Base-by-base conservation (phyloP, 352 stramenopile genomes). In the Pythium graminicola region DNA sequence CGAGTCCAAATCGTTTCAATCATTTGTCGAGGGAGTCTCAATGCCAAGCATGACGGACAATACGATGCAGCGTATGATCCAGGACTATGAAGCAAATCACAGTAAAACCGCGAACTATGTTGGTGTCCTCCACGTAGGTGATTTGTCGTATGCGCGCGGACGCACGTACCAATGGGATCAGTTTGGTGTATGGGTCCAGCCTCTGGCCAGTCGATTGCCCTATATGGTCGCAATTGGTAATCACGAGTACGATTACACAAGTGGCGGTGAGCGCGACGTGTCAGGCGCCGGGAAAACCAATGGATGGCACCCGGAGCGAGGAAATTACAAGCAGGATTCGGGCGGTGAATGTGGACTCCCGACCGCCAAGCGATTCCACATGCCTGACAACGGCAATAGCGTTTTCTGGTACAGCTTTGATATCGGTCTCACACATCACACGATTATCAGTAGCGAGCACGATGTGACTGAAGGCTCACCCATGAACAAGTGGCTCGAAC, bases 161-260 rank as follows among this genome's bases (percentile, higher is more conserved):
- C 48, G 65, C 3, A 86, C 82, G 16, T 83, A 64, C 27, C 42
- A 85, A 26, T 96, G 86, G 86, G 85, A 95, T 35, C 73, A 87
- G 55, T 86, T 80, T 50, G 67, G 81, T 22, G 48, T 76, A n/a
- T 72, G 94, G 46, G 76, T 94, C 44, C 51, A 89, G 65, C 68
- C 76, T 2, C 76, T 91, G 60, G 69, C 85, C 3, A 68, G 70
- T 8, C 55, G 54, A n/a, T 60, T 95, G 2, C 81, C 87, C 76
- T 54, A 86, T 73, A 73, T 84, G 70, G 65, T 73, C 11, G 58
- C 42, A 5, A 49, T 77, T 17, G 69, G 65, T 0, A 77, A 77
- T 47, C 65, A 77, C 50, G 69, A 77, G 43, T 77, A 74, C 54
- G 69, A 72, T 55, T 77, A 41, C 33, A 16, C 24, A 67, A 56